These are phyloP conservation scores for Agaricus blazei DNA, from an alignment of 768 basidiomycete species.

Conservation along the genomic window DNA sequence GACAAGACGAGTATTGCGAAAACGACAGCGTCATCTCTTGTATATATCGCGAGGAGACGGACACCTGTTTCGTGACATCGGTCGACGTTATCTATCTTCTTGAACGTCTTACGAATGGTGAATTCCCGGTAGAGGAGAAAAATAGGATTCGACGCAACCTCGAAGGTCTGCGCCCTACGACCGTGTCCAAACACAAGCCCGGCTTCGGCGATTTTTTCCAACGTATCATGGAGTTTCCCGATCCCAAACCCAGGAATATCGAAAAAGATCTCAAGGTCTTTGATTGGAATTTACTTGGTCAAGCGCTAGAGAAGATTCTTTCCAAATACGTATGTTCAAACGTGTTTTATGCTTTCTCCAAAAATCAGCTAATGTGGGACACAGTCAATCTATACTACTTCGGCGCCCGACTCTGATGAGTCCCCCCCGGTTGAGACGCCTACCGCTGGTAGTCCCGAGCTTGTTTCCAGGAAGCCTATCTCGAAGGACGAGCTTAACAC, in stretches of 20 bases:
- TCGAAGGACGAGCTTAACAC: slow-evolving; percentile 13
- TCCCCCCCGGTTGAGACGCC: slow-evolving; percentile 26
- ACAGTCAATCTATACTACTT: slow-evolving; percentile 46
- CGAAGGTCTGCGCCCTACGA: slow-evolving; percentile 87
- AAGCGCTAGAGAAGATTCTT: slow-evolving; percentile 74
- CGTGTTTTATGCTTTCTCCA: neutral
- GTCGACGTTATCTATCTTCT: slow-evolving; percentile 95
- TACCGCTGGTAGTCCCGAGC: slow-evolving; percentile 23
- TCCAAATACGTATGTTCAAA: slow-evolving; percentile 70
- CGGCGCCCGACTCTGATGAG: slow-evolving; percentile 23
- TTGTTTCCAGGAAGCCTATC: slow-evolving; percentile 20
- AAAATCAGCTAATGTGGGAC: slow-evolving; percentile 4
- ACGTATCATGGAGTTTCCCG: slow-evolving; percentile 93
- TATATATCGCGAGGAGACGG: slow-evolving; percentile 78
- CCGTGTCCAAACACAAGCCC: slow-evolving; percentile 80
- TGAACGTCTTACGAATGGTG: slow-evolving; percentile 67
- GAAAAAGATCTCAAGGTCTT: slow-evolving; percentile 96
- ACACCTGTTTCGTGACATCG: slow-evolving; percentile 84
- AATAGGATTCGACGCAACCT: slow-evolving; percentile 93
- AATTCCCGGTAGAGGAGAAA: slow-evolving; percentile 94
- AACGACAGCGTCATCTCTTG: slow-evolving; percentile 87
- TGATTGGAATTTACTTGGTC: slow-evolving; percentile 64
- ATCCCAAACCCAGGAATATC: slow-evolving; percentile 92
- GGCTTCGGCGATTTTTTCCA: slow-evolving; percentile 88
- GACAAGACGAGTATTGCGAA: slow-evolving; percentile 67